Base-by-base conservation (phyloP, 2,329 filamentous ascomycete species). In the Pseudocercospora ulei region DNA sequence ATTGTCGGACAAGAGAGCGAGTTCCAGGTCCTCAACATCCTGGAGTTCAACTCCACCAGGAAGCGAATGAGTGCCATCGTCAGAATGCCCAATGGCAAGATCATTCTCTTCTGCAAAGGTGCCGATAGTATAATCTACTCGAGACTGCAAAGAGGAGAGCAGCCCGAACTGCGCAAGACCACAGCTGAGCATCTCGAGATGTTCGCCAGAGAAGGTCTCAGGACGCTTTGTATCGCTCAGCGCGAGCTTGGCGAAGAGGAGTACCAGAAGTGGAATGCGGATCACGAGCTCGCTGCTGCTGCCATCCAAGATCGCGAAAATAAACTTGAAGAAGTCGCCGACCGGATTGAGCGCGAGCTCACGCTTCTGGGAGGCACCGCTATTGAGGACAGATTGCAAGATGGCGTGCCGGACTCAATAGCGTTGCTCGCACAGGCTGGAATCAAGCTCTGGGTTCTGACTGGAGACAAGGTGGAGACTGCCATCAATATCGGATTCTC, bases 401-500 rank as follows among this genome's bases (percentile, higher is more conserved):
- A 98, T 53, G 90, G 88, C 43, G 90, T 98, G 3, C 90, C 90
- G 4, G 90, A 96, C 58, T 88, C 90, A 0, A 98, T 98, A 54
- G 82, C 81, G 35, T 67, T 98, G 28, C 76, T 98, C 36, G 88
- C 81, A 18, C 77, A 86, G 56, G 90, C 90, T 38, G 92, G 92
- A 60, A 95, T 98, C 64, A 98, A 98, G 64, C 75, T 98, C 5
- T 98, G 90, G 90, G 90, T 98, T 38, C 68, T 98, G 49, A 98
- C 90, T 9, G 90, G 92, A 48, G 90, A 98, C 70, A 98, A 96
- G 64, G 88, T 96, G 19, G 90, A 98, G 65, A 98, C 90, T 14
- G 90, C 92, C 41, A 98, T 98, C 76, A 98, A 98, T 65, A 98
- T 98, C 58, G 90, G 90, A 2, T 98, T 96, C 64, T 98, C 92